Evolutionary conservation across 441 rosid genomes (phyloP), one percentile per base, ranked within the genome.

Genomic region (Corymbia calophylla): DNA sequence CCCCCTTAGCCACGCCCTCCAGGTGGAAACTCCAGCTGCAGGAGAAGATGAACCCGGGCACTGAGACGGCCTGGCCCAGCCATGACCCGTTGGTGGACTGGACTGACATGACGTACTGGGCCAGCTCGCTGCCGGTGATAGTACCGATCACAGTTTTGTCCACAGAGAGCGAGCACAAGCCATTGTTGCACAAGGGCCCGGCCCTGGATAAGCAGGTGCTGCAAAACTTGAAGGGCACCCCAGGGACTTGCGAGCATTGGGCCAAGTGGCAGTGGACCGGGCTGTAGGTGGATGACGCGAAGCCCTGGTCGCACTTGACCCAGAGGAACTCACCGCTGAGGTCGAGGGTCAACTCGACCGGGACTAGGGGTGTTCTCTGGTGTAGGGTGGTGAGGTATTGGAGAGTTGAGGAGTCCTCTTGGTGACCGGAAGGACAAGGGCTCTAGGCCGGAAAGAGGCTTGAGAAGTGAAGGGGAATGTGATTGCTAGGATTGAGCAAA

Each of bases 281-380:
- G 56, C 29, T 89, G 68, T 91, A 87, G 55, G 12, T 47, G 82
- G 92, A 87, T 31, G 92, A 91, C 21, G 89, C 87, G 60, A 64
- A 87, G 14, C 82, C 87, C 32, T 55, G 86, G 23, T 91, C 87
- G 14, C 92, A 89, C 44, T 48, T 86, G 17, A 89, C 89, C 92
- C 89, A 91, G 48, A 16, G 89, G 55, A 80, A 62, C 39, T 51
- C 56, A 8, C 32, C 27, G 23, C 5, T 54, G 32, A 60, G 88
- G 66, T 60, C 25, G 31, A 2, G 19, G 32, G 31, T 87, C 49
- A 87, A 32, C 17, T 29, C 44, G 32, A 56, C 2, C 6, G 88
- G 53, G 70, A 62, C 32, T 10, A 60, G 51, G 21, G 88, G 39
- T 19, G 73, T 87, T 54, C 88, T 35, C 13, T 60, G 88, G 68